Base-by-base conservation (phyloP, 805 yeast species). In the Lachancea fermentati region DNA sequence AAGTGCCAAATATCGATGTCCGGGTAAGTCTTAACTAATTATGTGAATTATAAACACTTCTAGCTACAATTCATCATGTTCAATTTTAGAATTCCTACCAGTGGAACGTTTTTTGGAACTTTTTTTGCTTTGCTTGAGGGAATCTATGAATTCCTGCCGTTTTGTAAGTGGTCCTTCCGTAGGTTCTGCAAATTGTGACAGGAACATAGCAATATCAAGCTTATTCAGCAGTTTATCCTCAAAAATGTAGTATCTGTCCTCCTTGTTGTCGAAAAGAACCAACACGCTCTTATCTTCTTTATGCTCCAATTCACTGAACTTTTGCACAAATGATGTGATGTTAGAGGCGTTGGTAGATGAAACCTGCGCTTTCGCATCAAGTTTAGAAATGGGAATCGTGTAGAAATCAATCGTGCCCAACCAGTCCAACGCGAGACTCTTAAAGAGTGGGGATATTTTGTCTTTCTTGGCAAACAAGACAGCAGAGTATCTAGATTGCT, bases 361-460 rank as follows among this genome's bases (percentile, higher is more conserved):
- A 3, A 17, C 32, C 12, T 32, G 24, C 29, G 30, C 3, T 26
- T 36, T 9, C 31, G 44, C 7, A 36, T 57, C 55, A 4, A 65
- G 44, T 4, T 66, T 52, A 3, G 41, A 29, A 30, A 52, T 57
- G 7, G 66, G 28, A 65, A 58, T 55, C 65, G 71, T 1, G 71
- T 81, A 50, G 75, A 54, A 70, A 31, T 76, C 74, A 2, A 73
- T 55, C 2, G 56, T 46, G 0, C 71, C 78, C 31, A 81, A 57
- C 58, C 77, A 80, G 55, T 85, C 95, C 40, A 85, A 68, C 2
- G 91, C 87, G 45, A 86, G 62, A 1, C 83, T 63, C 52, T 81
- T 84, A 51, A 71, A 71, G 42, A 79, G 56, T 1, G 87, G 75
- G 7, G 82, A 68, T 4, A 78, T 59, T 31, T 60, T 63, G 15